These are phyloP conservation scores for Paracorniculantispora psalliotae DNA, from an alignment of 2,329 filamentous ascomycete genomes.

Conservation along the genomic window DNA sequence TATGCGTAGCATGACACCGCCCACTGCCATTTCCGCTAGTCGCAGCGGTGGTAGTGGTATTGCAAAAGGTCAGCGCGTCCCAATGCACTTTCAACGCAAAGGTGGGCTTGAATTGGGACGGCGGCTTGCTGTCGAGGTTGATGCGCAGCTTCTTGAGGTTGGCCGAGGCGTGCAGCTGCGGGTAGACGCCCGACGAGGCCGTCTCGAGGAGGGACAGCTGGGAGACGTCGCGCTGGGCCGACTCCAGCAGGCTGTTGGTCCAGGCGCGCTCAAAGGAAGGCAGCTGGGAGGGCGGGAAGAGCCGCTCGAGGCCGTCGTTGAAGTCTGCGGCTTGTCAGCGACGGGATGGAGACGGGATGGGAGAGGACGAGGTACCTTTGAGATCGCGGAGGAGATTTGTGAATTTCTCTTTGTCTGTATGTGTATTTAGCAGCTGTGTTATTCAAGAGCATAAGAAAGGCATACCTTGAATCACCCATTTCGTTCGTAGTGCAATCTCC, in stretches of 20 bases:
- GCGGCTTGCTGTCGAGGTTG: constrained; percentile 40
- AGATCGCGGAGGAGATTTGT: constrained; percentile 34
- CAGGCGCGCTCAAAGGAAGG: constrained; percentile 40
- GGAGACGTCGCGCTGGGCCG: constrained; percentile 36
- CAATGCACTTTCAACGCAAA: constrained; percentile 36
- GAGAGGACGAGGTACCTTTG: constrained; percentile 26
- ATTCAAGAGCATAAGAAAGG: background rate
- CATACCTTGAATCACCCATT: constrained; percentile 40
- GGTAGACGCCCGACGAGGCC: constrained; percentile 37
- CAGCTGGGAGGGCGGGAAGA: constrained; percentile 39
- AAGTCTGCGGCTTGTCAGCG: constrained; percentile 29
- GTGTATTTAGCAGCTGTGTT: background rate
- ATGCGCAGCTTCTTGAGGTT: constrained; percentile 42
- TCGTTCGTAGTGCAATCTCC: constrained; percentile 31
- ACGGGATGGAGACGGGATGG: background rate
- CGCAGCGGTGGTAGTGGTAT: constrained; percentile 9
- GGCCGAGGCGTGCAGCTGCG: constrained; percentile 37
- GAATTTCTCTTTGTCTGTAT: constrained; percentile 41
- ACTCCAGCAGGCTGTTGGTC: constrained; percentile 42
- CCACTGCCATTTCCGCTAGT: constrained; percentile 14
- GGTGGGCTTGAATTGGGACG: constrained; percentile 36
- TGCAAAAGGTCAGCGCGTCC: constrained; percentile 23
- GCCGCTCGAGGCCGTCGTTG: constrained; percentile 43
- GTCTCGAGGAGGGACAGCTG: constrained; percentile 39
- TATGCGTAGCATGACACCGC: constrained; percentile 31